Evolutionary conservation across 331 rosid species (phyloP).

Genomic region (Pyrus hybrid): DNA sequence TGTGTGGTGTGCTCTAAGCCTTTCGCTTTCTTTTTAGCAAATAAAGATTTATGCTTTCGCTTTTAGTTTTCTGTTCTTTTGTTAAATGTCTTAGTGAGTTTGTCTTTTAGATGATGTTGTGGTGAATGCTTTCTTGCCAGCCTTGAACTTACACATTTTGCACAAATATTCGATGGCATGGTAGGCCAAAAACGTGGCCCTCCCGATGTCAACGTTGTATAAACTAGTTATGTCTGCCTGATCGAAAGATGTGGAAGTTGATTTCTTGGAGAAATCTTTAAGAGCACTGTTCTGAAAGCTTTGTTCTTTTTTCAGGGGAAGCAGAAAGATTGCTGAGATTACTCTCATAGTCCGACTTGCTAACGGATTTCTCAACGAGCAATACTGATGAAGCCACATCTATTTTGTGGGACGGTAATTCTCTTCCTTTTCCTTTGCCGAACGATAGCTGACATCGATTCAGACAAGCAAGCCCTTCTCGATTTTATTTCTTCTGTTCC

Average conservation of each 20-base stretch:
- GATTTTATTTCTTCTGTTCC: constrained; percentile 57
- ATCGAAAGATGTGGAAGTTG: not conserved
- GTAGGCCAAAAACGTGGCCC: constrained; percentile 11
- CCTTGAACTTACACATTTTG: constrained; percentile 17
- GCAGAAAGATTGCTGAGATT: constrained; percentile 29
- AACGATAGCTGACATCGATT: constrained; percentile 41
- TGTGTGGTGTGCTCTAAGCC: constrained; percentile 19
- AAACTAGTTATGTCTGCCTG: not conserved
- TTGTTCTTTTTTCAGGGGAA: constrained; percentile 35
- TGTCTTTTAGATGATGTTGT: not conserved
- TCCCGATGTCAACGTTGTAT: not conserved
- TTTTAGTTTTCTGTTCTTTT: constrained; percentile 7
- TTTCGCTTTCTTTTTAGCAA: constrained; percentile 21
- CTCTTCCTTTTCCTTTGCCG: constrained; percentile 25
- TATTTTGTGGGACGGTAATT: constrained; percentile 14
- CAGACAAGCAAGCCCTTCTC: constrained; percentile 80
- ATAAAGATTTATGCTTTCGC: constrained; percentile 27
- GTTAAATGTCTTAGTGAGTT: not conserved
- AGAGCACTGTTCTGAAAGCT: constrained; percentile 11
- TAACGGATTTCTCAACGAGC: constrained; percentile 15
- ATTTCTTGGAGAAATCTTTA: constrained; percentile 1
- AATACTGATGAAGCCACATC: constrained; percentile 41
- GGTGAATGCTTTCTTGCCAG: not conserved
- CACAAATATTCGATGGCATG: not conserved
- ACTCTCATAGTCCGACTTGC: constrained; percentile 3